Base-by-base conservation (phyloP, 1,284 basidiomycete species). In the Sporisorium iseilematis-ciliati region DNA sequence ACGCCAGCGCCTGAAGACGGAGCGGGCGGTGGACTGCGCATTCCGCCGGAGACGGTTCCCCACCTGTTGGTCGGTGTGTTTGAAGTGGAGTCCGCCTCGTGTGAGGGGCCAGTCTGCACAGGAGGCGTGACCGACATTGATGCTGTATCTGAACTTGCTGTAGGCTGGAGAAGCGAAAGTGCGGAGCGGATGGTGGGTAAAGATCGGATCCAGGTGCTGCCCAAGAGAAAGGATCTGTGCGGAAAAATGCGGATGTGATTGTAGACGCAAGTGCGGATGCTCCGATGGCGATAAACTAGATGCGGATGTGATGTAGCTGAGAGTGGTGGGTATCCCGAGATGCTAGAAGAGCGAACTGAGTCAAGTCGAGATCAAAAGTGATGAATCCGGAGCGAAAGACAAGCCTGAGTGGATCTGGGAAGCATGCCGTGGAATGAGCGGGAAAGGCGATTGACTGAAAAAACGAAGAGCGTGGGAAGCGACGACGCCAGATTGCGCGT, bases 21-120 rank as follows among this genome's bases (percentile, higher is more conserved):
- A 21, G 74, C 68, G 21, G 74, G 65, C 5, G 74, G 74, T 18
- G 67, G 73, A 40, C 73, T 75, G 53, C 62, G 65, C 18, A 76
- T 52, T 2, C 57, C 67, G 23, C 65, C 69, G 0, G 74, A 67
- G 23, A 75, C 57, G 21, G 73, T 71, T 10, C 73, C 73, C 73
- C 73, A 75, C 20, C 68, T 48, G 40, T 45, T 65, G 18, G 66
- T 35, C 4, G 72, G 51, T 29, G 41, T 20, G n/a, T 29, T 33
- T 25, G 53, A 55, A 31, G 45, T 29, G 2, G 45, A 11, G 29
- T 65, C 61, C 2, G 52, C 38, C 16, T 61, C 64, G 25, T 51
- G 25, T 12, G 59, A 38, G 20, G 46, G 40, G 33, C 52, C 53
- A 16, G 57, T 20, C 1, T 63, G 57, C 23, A 43, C 46, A 42